Conservation (phyloP, 2,329 filamentous ascomycete species). For the Phaeosphaeriaceae sp. region DNA sequence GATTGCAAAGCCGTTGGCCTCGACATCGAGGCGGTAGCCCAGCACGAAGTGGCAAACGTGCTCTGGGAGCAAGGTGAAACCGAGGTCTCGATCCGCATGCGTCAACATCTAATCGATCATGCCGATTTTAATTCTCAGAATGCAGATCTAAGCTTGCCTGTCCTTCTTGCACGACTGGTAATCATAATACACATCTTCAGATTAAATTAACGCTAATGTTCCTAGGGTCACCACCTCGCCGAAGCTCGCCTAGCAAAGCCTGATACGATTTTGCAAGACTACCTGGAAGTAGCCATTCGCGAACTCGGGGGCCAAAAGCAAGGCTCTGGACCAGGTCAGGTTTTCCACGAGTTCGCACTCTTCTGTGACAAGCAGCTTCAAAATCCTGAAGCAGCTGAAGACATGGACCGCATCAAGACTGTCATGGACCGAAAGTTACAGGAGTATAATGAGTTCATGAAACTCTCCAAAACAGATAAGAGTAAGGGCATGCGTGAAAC, state of each 20-base stretch:
- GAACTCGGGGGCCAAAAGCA: conserved; percentile 73
- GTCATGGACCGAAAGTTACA: conserved; percentile 80
- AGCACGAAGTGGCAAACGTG: conserved; percentile 84
- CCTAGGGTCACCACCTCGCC: conserved; percentile 80
- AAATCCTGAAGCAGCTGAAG: conserved; percentile 82
- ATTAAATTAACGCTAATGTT: conserved; percentile 14
- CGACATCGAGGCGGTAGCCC: conserved; percentile 76
- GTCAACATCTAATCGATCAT: conserved; percentile 67
- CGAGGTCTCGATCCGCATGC: conserved; percentile 84
- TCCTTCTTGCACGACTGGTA: conserved; percentile 82
- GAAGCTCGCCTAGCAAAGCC: conserved; percentile 90
- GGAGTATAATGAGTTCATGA: conserved; percentile 77
- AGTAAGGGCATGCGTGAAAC: conserved; percentile 54
- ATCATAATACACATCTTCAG: conserved; percentile 7
- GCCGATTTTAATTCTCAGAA: conserved; percentile 40
- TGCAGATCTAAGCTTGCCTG: conserved; percentile 54
- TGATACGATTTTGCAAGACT: conserved; percentile 84
- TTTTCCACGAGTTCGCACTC: conserved; percentile 91
- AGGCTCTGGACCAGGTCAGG: conserved; percentile 79
- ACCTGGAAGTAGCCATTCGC: conserved; percentile 81
- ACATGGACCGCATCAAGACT: conserved; percentile 79
- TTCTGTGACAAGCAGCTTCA: conserved; percentile 96
- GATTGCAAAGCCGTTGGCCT: conserved; percentile 74
- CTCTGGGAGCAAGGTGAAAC: conserved; percentile 95
- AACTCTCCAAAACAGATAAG: conserved; percentile 59